phyloP scores from a whole-genome alignment of 2,329 filamentous ascomycete genomes.

The Grosmannia serpens region DNA sequence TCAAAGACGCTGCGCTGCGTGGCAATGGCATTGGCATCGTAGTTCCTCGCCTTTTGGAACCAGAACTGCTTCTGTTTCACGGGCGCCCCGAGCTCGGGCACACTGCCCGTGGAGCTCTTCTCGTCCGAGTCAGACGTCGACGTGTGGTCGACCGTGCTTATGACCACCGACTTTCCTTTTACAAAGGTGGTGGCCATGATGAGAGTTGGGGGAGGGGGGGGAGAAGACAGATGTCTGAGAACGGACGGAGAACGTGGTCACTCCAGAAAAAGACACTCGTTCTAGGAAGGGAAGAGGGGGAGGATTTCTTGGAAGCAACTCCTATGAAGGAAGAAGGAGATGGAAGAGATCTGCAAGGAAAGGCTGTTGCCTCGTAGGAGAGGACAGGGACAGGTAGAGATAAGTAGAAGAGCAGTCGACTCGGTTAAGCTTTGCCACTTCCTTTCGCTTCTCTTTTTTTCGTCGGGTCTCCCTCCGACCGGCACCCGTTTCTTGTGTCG shows the following conservation, averaged over 20 bases:
- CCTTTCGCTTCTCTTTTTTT: background rate
- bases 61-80: constrained; percentile 20
- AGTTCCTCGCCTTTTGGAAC: constrained; percentile 18
- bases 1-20: constrained; percentile 28
- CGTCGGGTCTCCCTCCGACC: background rate
- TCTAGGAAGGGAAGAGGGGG: no score
- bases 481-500: background rate
- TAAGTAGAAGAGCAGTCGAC: background rate
- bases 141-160: constrained; percentile 6
- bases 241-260: background rate
- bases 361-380: background rate
- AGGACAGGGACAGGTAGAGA: background rate
- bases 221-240: background rate
- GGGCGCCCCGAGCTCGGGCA: constrained; percentile 19
- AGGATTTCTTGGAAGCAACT: background rate
- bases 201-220: background rate
- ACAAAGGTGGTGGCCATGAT: constrained; percentile 17
- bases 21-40: constrained; percentile 23
- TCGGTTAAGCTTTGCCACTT: background rate
- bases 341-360: background rate
- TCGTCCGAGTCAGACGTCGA: background rate
- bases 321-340: background rate
- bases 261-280: background rate
- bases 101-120: background rate
- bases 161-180: constrained; percentile 6